Conservation (phyloP, 805 yeast genomes). For the Metschnikowia dekortorum region DNA sequence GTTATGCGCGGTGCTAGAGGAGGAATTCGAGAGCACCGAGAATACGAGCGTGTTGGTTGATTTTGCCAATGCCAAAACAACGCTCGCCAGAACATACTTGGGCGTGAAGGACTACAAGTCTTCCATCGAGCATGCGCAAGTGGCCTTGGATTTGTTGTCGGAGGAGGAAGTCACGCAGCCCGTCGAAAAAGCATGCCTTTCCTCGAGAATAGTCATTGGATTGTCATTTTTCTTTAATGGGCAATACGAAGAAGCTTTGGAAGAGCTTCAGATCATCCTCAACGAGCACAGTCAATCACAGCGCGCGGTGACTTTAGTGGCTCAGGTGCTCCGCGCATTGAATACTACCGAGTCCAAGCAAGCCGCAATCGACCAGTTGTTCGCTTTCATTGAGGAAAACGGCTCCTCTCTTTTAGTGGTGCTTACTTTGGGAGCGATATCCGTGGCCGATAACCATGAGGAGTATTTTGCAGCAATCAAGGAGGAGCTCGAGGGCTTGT, state of each 20-base stretch:
- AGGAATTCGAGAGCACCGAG: constrained; percentile 53
- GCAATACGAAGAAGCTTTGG: constrained; percentile 62
- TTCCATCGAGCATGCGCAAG: constrained; percentile 60
- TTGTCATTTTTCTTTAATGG: constrained; percentile 60
- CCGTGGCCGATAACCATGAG: constrained; percentile 56
- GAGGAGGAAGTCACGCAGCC: constrained; percentile 27
- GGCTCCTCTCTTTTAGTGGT: constrained; percentile 69
- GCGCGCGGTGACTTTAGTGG: constrained; percentile 64
- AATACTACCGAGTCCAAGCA: constrained; percentile 73
- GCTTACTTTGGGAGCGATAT: constrained; percentile 73
- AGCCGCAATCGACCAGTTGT: constrained; percentile 81
- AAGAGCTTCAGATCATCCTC: constrained; percentile 62
- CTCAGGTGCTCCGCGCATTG: constrained; percentile 75
- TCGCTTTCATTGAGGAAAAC: constrained; percentile 53
- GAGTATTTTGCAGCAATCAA: constrained; percentile 61
- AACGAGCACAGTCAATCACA: constrained; percentile 49
- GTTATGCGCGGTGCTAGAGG: constrained; percentile 49
- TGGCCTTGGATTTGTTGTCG: constrained; percentile 47
- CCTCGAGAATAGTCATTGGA: constrained; percentile 70
- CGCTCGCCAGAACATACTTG: constrained; percentile 64
- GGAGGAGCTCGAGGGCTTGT: constrained; percentile 56
- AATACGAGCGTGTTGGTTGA: constrained; percentile 40
- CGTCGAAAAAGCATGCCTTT: constrained; percentile 35
- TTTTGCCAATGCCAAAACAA: constrained; percentile 61
- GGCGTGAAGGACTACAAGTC: constrained; percentile 52